A percentile compares a stretch with the other conserved stretches of the same genome.
Evolutionary conservation across 2,329 filamentous ascomycete genomes (phyloP).

Genomic region (Exophiala dermatitidis): DNA sequence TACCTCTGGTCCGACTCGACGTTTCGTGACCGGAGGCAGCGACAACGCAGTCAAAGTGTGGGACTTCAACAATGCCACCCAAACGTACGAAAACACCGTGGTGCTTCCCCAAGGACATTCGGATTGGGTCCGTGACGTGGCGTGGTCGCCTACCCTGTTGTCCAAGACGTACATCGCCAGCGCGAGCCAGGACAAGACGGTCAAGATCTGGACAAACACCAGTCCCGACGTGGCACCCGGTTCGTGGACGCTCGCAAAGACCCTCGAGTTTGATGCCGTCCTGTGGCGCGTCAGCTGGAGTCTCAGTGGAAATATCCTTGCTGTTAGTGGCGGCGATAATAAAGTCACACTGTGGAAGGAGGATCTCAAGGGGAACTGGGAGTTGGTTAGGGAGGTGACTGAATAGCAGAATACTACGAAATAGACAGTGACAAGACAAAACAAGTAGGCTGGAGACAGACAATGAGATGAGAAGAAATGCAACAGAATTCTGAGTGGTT

Average conservation of each 20-base stretch:
- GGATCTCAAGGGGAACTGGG: constrained; percentile 92
- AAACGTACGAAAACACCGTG: constrained; percentile 46
- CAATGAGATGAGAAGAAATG: no score
- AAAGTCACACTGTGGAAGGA: constrained; percentile 98
- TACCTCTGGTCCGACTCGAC: constrained; percentile 46
- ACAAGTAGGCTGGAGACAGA: no score
- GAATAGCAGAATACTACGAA: constrained; percentile 47
- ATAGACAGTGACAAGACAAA: no score
- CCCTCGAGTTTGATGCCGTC: constrained; percentile 77
- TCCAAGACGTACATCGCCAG: constrained; percentile 96
- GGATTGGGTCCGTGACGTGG: constrained; percentile 96
- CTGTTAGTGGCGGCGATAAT: constrained; percentile 90
- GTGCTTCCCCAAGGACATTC: constrained; percentile 68
- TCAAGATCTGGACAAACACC: constrained; percentile 80
- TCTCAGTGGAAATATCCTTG: constrained; percentile 89
- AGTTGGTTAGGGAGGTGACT: constrained; percentile 93
- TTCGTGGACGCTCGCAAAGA: constrained; percentile 72
- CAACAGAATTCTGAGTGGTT: no score
- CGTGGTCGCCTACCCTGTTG: constrained; percentile 91
- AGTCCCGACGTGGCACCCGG: constrained; percentile 54
- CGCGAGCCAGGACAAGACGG: constrained; percentile 92
- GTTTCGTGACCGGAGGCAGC: constrained; percentile 90
- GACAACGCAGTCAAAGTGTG: constrained; percentile 94
- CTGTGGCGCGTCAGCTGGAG: constrained; percentile 98
- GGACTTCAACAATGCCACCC: constrained; percentile 61